phyloP scores from a whole-genome alignment of 2,329 filamentous ascomycete species.

The Hymenoscyphus infarciens region DNA sequence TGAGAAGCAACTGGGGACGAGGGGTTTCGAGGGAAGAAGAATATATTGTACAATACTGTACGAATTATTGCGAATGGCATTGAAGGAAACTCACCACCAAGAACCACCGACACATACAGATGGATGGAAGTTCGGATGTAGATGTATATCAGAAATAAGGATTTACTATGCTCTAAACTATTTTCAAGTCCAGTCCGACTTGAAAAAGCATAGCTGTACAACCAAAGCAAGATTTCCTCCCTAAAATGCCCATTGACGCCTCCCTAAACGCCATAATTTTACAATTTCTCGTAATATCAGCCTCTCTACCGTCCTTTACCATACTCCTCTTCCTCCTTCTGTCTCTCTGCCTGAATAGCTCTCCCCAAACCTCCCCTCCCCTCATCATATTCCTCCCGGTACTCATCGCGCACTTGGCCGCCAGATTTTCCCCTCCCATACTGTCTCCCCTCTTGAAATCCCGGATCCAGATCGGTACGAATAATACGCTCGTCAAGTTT shows the following conservation, averaged over 20 bases:
- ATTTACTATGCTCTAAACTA: neutral
- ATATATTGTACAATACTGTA: slow-evolving; percentile 25
- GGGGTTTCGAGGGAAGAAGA: neutral
- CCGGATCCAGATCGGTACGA: slow-evolving; percentile 89
- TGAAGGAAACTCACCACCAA: neutral
- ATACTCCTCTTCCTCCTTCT: slow-evolving; percentile 57
- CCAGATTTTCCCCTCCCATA: slow-evolving; percentile 95
- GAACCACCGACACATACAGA: neutral
- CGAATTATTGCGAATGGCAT: neutral
- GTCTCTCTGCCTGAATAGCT: slow-evolving; percentile 63
- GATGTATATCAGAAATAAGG: slow-evolving; percentile 7
- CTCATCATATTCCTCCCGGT: slow-evolving; percentile 94
- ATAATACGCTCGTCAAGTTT: slow-evolving; percentile 98
- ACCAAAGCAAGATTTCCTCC: slow-evolving; percentile 17
- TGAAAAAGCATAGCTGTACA: slow-evolving; percentile 8
- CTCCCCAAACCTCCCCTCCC: slow-evolving; percentile 86
- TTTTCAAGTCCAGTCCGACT: neutral
- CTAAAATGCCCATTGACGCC: slow-evolving; percentile 21
- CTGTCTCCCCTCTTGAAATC: slow-evolving; percentile 92
- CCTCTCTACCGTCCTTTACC: slow-evolving; percentile 49
- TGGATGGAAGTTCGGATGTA: slow-evolving; percentile 2
- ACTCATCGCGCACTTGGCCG: slow-evolving; percentile 96
- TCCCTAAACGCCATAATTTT: slow-evolving; percentile 18
- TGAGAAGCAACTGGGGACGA: neutral
- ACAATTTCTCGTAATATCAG: neutral